Percentiles rank a stretch among this genome's conserved stretches.
Evolutionary conservation across 2,329 filamentous ascomycete genomes (phyloP).

Genomic region (Botryotinia globosa): DNA sequence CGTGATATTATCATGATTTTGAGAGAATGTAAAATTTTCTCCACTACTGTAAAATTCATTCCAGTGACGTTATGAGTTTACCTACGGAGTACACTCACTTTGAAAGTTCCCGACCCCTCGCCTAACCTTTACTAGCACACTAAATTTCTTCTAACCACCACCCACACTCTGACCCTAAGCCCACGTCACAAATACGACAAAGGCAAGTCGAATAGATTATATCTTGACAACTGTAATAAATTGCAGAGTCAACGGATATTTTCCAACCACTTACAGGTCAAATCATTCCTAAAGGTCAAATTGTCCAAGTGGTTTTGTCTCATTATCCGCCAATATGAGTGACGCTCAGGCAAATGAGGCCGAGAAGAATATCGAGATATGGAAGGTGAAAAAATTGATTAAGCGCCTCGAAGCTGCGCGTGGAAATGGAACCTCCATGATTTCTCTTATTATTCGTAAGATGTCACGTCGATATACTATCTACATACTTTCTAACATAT

Average conservation of each 20-base stretch:
- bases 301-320: slow-evolving; percentile 17
- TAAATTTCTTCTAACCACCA: slow-evolving; percentile 14
- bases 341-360: slow-evolving; percentile 85
- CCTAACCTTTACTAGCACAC: slow-evolving; percentile 17
- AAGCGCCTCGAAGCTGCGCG: slow-evolving; percentile 96
- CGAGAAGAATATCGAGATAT: slow-evolving; percentile 93
- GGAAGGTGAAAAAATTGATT: slow-evolving; percentile 99
- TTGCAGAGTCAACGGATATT: slow-evolving; percentile 17
- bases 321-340: slow-evolving; percentile 65
- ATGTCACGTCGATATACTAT: slow-evolving; percentile 27
- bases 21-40: neutral
- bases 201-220: slow-evolving; percentile 3
- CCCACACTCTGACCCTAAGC: slow-evolving; percentile 4
- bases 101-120: slow-evolving; percentile 9
- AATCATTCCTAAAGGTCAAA: slow-evolving; percentile 1
- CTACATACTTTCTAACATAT: slow-evolving; percentile 15
- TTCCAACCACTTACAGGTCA: slow-evolving; percentile 9
- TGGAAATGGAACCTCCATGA: slow-evolving; percentile 99
- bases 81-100: neutral
- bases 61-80: neutral
- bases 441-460: slow-evolving; percentile 97
- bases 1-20: neutral
- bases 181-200: slow-evolving; percentile 17
- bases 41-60: neutral
- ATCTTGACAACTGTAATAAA: slow-evolving; percentile 17